These are phyloP conservation scores for Dactylellina leptospora DNA, from an alignment of 2,329 filamentous ascomycete species.

Conservation along the genomic window DNA sequence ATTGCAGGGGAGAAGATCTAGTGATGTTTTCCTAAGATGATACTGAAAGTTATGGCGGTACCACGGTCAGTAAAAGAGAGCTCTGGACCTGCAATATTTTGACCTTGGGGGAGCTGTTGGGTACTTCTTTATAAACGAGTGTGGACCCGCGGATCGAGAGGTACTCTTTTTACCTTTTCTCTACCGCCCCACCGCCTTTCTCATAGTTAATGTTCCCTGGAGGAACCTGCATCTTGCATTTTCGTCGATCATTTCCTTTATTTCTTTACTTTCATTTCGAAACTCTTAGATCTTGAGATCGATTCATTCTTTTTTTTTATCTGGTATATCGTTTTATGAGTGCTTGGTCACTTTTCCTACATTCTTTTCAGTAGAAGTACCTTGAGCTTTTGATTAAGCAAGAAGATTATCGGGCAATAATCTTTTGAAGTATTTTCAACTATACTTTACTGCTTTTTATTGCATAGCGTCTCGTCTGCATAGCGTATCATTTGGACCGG, in stretches of 20 bases:
- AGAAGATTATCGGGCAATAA: no score
- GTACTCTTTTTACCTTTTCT: background rate
- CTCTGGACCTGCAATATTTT: no score
- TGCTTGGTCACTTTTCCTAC: constrained; percentile 11
- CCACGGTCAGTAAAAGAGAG: no score
- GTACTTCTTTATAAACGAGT: constrained; percentile 15
- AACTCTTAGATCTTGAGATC: background rate
- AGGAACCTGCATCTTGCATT: constrained; percentile 18
- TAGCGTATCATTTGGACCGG: no score
- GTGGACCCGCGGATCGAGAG: background rate
- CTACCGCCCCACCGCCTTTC: background rate
- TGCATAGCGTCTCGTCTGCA: no score
- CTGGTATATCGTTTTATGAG: background rate
- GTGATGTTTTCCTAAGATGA: no score
- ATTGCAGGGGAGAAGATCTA: no score
- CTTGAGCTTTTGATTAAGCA: background rate
- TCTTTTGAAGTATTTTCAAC: no score
- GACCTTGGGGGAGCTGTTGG: no score
- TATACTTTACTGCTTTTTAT: no score
- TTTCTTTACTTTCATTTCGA: constrained; percentile 6
- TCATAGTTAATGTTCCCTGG: constrained; percentile 3
- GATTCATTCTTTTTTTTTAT: background rate
- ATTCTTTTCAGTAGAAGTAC: constrained; percentile 1
- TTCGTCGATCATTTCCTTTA: constrained; percentile 15
- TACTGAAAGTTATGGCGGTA: no score